Evolutionary conservation across 352 stramenopile genomes (phyloP).

Genomic region (Blastocystis sp.): DNA sequence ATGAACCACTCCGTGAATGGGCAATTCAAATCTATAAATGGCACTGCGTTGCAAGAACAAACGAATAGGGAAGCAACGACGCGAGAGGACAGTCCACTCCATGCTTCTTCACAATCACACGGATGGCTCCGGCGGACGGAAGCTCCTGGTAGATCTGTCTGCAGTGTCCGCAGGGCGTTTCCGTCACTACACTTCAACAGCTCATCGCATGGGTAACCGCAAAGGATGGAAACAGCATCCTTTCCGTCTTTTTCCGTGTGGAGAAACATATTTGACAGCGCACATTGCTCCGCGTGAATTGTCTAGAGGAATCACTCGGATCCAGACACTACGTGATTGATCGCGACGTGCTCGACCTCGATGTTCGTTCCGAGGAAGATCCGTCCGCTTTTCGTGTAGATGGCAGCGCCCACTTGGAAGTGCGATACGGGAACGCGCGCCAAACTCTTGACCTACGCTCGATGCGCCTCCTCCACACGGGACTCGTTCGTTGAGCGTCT

Average conservation of each 20-base stretch:
- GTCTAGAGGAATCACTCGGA: background rate
- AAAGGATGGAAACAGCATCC: constrained; percentile 18
- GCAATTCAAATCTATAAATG: constrained; percentile 38
- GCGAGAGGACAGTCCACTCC: constrained; percentile 22
- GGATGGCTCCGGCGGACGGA: background rate
- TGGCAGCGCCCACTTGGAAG: constrained; percentile 46
- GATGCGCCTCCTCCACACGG: background rate
- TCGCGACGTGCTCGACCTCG: constrained; percentile 14
- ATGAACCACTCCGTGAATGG: constrained; percentile 32
- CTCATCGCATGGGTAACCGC: background rate
- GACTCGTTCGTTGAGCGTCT: constrained; percentile 19
- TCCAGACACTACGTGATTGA: constrained; percentile 6
- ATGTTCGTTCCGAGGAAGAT: constrained; percentile 57
- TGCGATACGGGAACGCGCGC: constrained; percentile 37
- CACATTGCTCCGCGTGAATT: constrained; percentile 49
- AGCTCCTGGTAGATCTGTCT: constrained; percentile 50
- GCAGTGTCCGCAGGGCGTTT: constrained; percentile 48
- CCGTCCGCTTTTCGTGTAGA: constrained; percentile 2
- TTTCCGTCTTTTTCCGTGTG: background rate
- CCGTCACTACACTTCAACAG: constrained; percentile 17
- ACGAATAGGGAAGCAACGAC: constrained; percentile 34
- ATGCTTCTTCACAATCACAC: constrained; percentile 29
- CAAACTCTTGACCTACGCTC: background rate
- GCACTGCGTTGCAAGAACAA: background rate
- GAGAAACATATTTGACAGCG: constrained; percentile 40